Evolutionary conservation across 768 basidiomycete species (phyloP), one percentile per base, ranked within the genome.

Genomic region (Pholiota molesta): DNA sequence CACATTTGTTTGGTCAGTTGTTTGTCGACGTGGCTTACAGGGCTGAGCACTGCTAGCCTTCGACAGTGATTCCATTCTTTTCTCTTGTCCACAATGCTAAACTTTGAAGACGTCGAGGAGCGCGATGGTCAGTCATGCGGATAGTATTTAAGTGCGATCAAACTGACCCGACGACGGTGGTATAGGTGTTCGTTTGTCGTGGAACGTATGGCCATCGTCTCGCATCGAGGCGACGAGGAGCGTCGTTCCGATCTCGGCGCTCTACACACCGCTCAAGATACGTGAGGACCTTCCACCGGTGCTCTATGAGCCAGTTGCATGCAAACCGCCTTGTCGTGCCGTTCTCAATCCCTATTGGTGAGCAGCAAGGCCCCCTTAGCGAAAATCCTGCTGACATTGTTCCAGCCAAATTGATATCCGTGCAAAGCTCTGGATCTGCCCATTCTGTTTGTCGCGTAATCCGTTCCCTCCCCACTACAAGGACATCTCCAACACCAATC

Each of bases 381-480:
- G 44, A 23, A 19, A 9, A 54, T 17, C 23, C 47, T 45, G 40
- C 40, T 52, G 59, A 55, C 31, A 59, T 44, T 68, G 59, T 66
- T 71, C 23, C 73, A 99, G 97, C 75, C 97, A 98, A 82, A 96
- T 99, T 71, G 97, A 99, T 78, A 94, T 98, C 65, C 88, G 97
- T 70, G 97, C 92, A 68, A 99, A 99, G 77, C 86, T 99, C 57
- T 99, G 97, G 97, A 99, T 99, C 67, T 99, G 97, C 72, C 97
- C 97, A 4, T 99, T 99, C 81, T 99, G 97, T 78, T 83, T 99
- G 56, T 90, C 92, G 37, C 90, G 97, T 62, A 99, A 99, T 74
- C 87, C 96, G 2, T 98, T 99, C 79, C 97, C 97, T 5, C 92
- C 94, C 0, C 97, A 99, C 75, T 99, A 99, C 84, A 97, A 97